These are phyloP conservation scores for Acanthamoeba sp. DNA, from an alignment of 208 protist species.

Conservation along the genomic window DNA sequence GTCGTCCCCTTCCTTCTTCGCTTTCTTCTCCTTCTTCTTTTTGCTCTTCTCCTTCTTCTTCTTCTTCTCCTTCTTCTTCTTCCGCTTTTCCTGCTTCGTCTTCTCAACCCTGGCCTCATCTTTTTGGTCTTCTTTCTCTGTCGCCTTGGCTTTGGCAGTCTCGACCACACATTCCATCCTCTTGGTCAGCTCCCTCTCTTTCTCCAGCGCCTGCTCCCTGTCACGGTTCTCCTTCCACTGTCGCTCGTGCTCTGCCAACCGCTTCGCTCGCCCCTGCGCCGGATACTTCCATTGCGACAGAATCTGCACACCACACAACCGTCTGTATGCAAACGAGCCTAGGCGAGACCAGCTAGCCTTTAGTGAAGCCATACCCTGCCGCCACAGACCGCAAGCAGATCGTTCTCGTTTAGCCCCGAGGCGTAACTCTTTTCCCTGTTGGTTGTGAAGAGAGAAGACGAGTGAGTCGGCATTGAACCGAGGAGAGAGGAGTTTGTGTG, in stretches of 20 bases:
- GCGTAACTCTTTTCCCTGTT: conserved; percentile 31
- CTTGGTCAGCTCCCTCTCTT: not conserved
- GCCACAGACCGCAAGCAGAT: not conserved
- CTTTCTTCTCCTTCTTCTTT: too few relatives aligned
- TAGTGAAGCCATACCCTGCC: conserved; percentile 8
- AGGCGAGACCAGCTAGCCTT: too few relatives aligned
- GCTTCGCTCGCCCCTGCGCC: conserved; percentile 4
- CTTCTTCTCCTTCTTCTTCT: not conserved
- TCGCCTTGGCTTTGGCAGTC: not conserved
- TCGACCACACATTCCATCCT: not conserved
- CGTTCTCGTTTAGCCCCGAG: not conserved
- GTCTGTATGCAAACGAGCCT: too few relatives aligned
- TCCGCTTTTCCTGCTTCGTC: not conserved
- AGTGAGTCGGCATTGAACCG: too few relatives aligned
- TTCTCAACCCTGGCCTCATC: too few relatives aligned
- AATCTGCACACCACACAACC: not conserved
- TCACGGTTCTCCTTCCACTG: conserved; percentile 56
- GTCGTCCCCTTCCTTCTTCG: not conserved
- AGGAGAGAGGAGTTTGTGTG: too few relatives aligned
- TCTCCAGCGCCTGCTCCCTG: not conserved
- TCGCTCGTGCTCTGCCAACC: conserved; percentile 23
- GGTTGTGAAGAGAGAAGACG: not conserved
- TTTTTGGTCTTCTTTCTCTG: not conserved
- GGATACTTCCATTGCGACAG: conserved; percentile 54
- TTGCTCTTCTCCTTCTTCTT: not conserved